Evolutionary conservation across 139 green algal species (phyloP), one percentile per base, ranked within the genome.

Genomic region (Coelastrella sp.): DNA sequence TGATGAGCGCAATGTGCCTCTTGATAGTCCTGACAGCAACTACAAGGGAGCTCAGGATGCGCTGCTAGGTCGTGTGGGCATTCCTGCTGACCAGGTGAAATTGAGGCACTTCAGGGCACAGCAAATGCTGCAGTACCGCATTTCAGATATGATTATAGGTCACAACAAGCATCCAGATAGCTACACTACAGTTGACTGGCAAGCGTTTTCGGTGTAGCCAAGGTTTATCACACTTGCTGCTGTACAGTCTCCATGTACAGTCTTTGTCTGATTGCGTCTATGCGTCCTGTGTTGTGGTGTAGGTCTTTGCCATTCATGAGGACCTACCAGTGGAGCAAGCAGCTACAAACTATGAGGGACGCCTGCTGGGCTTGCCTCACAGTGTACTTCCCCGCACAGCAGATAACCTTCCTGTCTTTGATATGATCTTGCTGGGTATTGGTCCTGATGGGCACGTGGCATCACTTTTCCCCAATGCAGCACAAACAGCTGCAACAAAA

Each of bases 381-480:
- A 40, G 25, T 5, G 87, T 96, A 11, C 90, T 98, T 64, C 94
- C 95, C 0, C 84, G 88, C 83, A 92, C 81, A 57, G 53, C 64
- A 21, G 80, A 89, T 1, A 81, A 84, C 43, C 77, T 96, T 21
- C 96, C 96, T 13, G 63, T 95, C 0, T 94, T 98, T 69, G 96
- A 99, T 86, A 82, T 97, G 1, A 93, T 98, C n/a, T 83, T 99
- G 45, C 94, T 99, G 50, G 97, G 83, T 34, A 92, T 99, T 9
- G 98, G 98, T 13, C 98, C 98, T 19, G 98, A 99, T 81, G 98
- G 97, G 76, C 98, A 99, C 81, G 90, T 99, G 7, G 96, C 96
- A 32, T 99, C 95, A 1, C 94, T 99, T n/a, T 99, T 99, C 90
- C 98, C 98, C 83, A 98, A 98, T 89, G 66, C 71, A 50, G 27